Conservation (phyloP, 805 yeast genomes). For the Zygosaccharomyces gambellarensis region DNA sequence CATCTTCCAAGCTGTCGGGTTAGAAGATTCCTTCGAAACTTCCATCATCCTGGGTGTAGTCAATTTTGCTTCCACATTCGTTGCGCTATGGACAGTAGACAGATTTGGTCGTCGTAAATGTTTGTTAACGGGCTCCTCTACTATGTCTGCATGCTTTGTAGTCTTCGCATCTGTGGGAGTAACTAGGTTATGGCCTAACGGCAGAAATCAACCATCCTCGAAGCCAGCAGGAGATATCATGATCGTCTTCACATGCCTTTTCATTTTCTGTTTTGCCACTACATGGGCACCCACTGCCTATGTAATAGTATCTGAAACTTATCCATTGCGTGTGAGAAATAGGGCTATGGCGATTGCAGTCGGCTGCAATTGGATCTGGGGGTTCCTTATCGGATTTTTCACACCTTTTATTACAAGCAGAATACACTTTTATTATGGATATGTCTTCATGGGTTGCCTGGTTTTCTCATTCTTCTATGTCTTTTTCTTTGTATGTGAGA, state of each 20-base stretch:
- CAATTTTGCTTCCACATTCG: conserved; percentile 55
- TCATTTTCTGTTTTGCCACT: conserved; percentile 66
- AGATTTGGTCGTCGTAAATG: conserved; percentile 50
- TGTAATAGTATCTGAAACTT: conserved; percentile 63
- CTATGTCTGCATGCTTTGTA: conserved; percentile 44
- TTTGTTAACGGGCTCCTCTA: conserved; percentile 45
- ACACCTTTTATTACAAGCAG: conserved; percentile 65
- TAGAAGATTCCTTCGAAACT: conserved; percentile 54
- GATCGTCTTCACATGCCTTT: conserved; percentile 67
- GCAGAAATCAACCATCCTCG: conserved; percentile 40
- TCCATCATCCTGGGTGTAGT: conserved; percentile 57
- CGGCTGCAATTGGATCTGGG: conserved; percentile 64
- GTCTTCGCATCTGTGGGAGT: conserved; percentile 62
- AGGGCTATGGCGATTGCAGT: conserved; percentile 54
- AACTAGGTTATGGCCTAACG: conserved; percentile 39
- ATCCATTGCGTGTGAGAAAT: conserved; percentile 66
- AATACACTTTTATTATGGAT: conserved; percentile 68
- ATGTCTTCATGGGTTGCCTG: conserved; percentile 53
- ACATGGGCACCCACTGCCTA: conserved; percentile 73
- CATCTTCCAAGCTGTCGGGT: conserved; percentile 57
- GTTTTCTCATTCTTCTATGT: conserved; percentile 55
- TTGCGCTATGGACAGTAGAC: conserved; percentile 49
- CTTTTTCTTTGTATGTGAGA: conserved; percentile 65
- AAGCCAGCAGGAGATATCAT: conserved; percentile 61
- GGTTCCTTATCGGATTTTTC: conserved; percentile 61